phyloP scores from a whole-genome alignment of 169 alveolate genomes.

The Blepharisma undulans region DNA sequence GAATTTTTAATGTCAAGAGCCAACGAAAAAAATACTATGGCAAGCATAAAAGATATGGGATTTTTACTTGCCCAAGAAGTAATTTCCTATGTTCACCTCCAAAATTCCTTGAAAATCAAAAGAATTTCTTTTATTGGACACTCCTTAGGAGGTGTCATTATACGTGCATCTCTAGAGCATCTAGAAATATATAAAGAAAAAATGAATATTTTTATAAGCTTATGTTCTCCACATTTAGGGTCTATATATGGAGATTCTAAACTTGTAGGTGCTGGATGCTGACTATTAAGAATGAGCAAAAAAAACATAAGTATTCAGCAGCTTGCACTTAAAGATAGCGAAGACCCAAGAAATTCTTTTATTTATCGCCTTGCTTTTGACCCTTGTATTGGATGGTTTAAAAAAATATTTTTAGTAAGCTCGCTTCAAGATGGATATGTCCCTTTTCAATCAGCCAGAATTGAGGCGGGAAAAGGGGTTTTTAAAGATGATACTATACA shows the following conservation, averaged over 20 bases:
- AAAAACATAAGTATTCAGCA: constrained; percentile 71
- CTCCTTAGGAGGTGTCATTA: constrained; percentile 88
- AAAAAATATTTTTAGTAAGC: constrained; percentile 72
- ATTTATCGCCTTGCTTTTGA: constrained; percentile 69
- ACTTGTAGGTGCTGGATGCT: constrained; percentile 79
- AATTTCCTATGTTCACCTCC: constrained; percentile 62
- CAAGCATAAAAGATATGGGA: constrained; percentile 79
- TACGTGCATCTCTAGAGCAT: constrained; percentile 82
- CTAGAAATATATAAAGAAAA: constrained; percentile 68
- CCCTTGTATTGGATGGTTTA: constrained; percentile 81
- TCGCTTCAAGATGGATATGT: constrained; percentile 84
- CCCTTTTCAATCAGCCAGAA: constrained; percentile 84
- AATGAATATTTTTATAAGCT: constrained; percentile 77
- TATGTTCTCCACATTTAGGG: constrained; percentile 88
- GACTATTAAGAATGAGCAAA: constrained; percentile 81
- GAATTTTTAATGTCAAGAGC: constrained; percentile 61
- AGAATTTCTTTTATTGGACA: constrained; percentile 84
- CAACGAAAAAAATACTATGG: constrained; percentile 78
- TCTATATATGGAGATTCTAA: constrained; percentile 72
- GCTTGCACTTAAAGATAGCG: constrained; percentile 71
- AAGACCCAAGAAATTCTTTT: constrained; percentile 70
- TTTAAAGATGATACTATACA: background rate
- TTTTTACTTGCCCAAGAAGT: constrained; percentile 69
- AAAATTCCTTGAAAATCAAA: constrained; percentile 69
- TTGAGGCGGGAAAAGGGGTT: constrained; percentile 40